phyloP scores from a whole-genome alignment of 441 rosid species.

The Gossypium lobatum region DNA sequence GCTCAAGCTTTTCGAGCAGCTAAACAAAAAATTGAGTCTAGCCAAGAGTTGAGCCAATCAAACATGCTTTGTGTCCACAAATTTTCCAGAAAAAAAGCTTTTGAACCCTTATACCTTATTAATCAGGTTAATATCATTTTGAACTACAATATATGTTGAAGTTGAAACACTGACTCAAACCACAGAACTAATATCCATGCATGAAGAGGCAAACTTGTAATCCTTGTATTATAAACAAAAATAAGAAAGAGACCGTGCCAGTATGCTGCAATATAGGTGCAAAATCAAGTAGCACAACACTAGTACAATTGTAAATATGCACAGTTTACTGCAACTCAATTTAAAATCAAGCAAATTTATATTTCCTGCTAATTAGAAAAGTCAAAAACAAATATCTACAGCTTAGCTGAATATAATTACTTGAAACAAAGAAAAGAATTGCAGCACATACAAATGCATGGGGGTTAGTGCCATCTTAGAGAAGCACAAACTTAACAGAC shows the following conservation, averaged over 20 bases:
- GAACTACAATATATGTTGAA: neutral
- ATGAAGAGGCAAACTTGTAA: neutral
- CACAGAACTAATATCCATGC: neutral
- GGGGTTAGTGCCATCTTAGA: neutral
- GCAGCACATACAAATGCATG: neutral
- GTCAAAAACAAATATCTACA: neutral
- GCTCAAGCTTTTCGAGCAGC: neutral
- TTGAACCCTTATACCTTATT: neutral
- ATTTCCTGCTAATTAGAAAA: neutral
- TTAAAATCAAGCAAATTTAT: neutral
- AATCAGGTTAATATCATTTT: neutral
- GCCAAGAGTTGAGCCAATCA: neutral
- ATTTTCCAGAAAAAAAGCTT: neutral
- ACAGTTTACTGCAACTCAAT: neutral
- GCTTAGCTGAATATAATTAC: neutral
- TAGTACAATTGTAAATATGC: no score
- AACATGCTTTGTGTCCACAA: neutral
- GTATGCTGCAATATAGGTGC: neutral
- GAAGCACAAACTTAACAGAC: neutral
- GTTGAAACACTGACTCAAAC: neutral
- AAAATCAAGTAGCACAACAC: no score
- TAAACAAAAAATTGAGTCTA: neutral
- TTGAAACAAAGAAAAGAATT: slow-evolving; percentile 2
- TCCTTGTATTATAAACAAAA: neutral
- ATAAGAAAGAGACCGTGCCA: no score